Evolutionary conservation across 2,329 filamentous ascomycete genomes (phyloP).

Genomic region (Paracoccidioides lutzii): DNA sequence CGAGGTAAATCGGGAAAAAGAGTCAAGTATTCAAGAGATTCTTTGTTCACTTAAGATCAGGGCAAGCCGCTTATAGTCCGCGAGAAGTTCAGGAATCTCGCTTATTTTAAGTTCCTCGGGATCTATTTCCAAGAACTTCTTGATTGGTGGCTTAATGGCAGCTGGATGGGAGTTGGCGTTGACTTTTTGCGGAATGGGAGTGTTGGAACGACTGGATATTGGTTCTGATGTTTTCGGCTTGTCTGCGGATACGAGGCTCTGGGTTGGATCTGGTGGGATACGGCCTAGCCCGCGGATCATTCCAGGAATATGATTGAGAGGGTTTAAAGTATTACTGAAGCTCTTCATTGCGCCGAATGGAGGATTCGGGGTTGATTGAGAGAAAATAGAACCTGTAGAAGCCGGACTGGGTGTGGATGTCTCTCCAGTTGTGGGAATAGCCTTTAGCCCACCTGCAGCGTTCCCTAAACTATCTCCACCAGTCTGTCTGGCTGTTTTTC

Average conservation of each 20-base stretch:
- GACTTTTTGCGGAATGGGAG: slow-evolving; percentile 17
- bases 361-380: slow-evolving; percentile 34
- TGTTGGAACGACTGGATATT: slow-evolving; percentile 43
- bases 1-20: not conserved
- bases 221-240: slow-evolving; percentile 22
- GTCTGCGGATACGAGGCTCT: slow-evolving; percentile 25
- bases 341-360: slow-evolving; percentile 72
- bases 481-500: slow-evolving; percentile 34
- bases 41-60: slow-evolving; percentile 44
- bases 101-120: slow-evolving; percentile 57
- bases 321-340: slow-evolving; percentile 68
- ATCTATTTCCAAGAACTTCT: slow-evolving; percentile 60
- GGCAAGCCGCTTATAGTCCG: slow-evolving; percentile 62
- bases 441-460: not conserved
- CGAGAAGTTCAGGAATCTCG: slow-evolving; percentile 59
- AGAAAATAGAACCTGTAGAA: not conserved
- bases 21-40: not conserved
- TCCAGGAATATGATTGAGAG: slow-evolving; percentile 62
- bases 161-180: slow-evolving; percentile 32
- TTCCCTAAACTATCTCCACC: not conserved
- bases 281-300: slow-evolving; percentile 67
- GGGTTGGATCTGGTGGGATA: slow-evolving; percentile 14
- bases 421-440: slow-evolving; percentile 1
- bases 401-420: slow-evolving; percentile 17
- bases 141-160: slow-evolving; percentile 44